Percentiles rank a stretch among this genome's conserved stretches.
Evolutionary conservation across 306 rosid genomes (phyloP).

Genomic region (Bauhinia variegata): DNA sequence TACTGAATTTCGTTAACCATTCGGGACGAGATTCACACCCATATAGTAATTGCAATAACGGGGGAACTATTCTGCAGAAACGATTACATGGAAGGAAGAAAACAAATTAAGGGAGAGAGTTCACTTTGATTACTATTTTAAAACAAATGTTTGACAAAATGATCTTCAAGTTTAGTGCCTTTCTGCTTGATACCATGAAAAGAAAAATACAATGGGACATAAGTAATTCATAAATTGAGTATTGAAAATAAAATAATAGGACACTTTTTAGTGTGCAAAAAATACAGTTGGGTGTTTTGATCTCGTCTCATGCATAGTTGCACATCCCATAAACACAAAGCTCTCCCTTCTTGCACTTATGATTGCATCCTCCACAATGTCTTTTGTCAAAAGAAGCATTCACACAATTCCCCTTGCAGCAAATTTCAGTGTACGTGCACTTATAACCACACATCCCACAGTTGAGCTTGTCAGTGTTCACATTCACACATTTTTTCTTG

Average conservation of each 20-base stretch:
- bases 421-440: constrained; percentile 53
- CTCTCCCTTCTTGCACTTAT: constrained; percentile 51
- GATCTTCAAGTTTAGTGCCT: too few relatives aligned
- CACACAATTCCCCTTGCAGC: constrained; percentile 55
- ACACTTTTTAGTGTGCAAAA: neutral
- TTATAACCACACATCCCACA: constrained; percentile 53
- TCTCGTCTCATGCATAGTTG: constrained; percentile 39
- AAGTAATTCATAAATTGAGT: too few relatives aligned
- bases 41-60: neutral
- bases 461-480: constrained; percentile 38
- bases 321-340: constrained; percentile 56
- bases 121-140: too few relatives aligned
- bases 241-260: too few relatives aligned
- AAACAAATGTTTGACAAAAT: too few relatives aligned
- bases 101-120: too few relatives aligned
- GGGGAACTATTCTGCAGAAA: too few relatives aligned
- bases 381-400: constrained; percentile 43
- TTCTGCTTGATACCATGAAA: too few relatives aligned
- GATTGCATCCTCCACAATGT: constrained; percentile 58
- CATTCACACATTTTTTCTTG: constrained; percentile 50
- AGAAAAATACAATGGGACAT: too few relatives aligned
- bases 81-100: too few relatives aligned
- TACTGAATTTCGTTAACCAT: neutral
- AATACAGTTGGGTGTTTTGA: neutral
- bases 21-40: neutral